Base-by-base conservation (phyloP, 1,284 basidiomycete species). In the Ustilago bromivora region DNA sequence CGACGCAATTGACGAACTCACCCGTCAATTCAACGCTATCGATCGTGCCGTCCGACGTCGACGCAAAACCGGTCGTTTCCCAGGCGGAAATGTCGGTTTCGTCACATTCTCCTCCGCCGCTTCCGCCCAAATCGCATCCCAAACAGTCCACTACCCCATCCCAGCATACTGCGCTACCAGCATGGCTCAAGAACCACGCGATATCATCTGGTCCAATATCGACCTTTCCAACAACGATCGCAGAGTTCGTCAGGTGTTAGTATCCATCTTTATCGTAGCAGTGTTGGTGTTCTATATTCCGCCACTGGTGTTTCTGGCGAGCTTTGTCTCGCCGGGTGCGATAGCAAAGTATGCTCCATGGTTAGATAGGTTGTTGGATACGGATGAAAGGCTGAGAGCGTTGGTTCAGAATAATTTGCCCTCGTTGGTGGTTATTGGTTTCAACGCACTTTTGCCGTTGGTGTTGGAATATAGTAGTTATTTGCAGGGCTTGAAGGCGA, bases 101-200 rank as follows among this genome's bases (percentile, higher is more conserved):
- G 94, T 98, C n/a, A 98, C 96, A 0, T 98, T 99, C 80, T 93
- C 96, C 86, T 93, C 94, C 83, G 95, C 96, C 89, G 93, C 93
- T 2, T 92, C 92, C 81, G 94, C 95, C 1, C 96, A 99, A 92
- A 92, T 94, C 51, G 95, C 95, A 0, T 89, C 93, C 3, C 96
- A 98, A 87, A 90, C 92, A 0, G 93, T 93, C 0, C 93, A 96
- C 85, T 85, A 83, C n/a, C 82, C 80, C 1, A 68, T 80, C 35
- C 84, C 85, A 1, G 82, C 78, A 17, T 74, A 66, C 41, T 82
- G 79, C 52, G 47, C 63, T 0, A 83, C 84, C 0, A 61, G 62
- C 15, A 82, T 82, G 78, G 96, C 96, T 0, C 96, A 95, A 0
- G 96, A 99, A 85, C 96, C 96, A 10, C 90, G 96, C 52, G 96